Conservation (phyloP, 495 filamentous ascomycete species). For the Staphylotrichum tortipilum region DNA sequence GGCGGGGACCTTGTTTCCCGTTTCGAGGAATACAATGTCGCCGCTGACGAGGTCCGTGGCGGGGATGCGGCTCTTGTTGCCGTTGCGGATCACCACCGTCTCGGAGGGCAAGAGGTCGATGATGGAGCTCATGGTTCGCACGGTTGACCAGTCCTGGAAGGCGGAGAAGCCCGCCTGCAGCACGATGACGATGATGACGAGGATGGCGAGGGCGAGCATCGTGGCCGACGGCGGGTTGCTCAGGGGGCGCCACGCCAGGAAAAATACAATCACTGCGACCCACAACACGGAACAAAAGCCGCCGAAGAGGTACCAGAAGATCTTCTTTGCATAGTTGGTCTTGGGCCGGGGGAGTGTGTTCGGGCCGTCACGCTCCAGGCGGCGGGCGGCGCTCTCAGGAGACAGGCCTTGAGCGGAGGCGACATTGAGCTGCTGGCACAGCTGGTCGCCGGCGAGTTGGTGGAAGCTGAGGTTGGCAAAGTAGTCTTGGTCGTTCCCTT, state of each 20-base stretch:
- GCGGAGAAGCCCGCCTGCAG: slow-evolving; percentile 30
- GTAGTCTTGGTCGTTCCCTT: slow-evolving; percentile 1
- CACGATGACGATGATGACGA: slow-evolving; percentile 29
- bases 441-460: neutral
- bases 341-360: slow-evolving; percentile 24
- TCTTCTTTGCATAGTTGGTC: slow-evolving; percentile 22
- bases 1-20: slow-evolving; percentile 1
- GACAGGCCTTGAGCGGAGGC: neutral
- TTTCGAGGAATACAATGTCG: slow-evolving; percentile 1
- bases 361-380: neutral
- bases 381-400: neutral
- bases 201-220: slow-evolving; percentile 30
- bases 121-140: slow-evolving; percentile 28
- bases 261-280: slow-evolving; percentile 30
- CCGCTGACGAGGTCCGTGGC: slow-evolving; percentile 2
- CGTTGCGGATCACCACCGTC: slow-evolving; percentile 7
- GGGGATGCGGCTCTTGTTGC: neutral
- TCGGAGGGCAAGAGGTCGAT: slow-evolving; percentile 24
- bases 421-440: slow-evolving; percentile 3
- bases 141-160: slow-evolving; percentile 33
- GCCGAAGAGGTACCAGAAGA: slow-evolving; percentile 28
- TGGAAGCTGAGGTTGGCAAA: slow-evolving; percentile 1
- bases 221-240: slow-evolving; percentile 23
- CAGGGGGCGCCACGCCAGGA: slow-evolving; percentile 31
- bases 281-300: slow-evolving; percentile 33